Conservation (phyloP, 164 flowering plant genomes). For the Stephania japonica region DNA sequence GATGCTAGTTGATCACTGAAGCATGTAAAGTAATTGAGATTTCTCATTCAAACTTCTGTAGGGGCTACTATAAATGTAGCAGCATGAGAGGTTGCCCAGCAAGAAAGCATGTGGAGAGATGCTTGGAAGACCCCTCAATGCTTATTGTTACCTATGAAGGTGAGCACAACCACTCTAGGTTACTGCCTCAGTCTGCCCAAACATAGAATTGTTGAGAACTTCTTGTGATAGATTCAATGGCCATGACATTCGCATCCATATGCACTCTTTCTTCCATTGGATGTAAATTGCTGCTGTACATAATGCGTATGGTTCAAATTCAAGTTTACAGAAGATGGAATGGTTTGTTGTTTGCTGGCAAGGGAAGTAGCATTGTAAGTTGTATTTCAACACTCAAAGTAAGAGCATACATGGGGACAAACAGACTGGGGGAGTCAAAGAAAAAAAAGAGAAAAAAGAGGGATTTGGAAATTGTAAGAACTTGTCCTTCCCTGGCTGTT, state of each 20-base stretch:
- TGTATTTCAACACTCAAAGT: constrained; percentile 4
- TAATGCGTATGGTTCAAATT: constrained; percentile 26
- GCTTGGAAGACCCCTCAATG: constrained; percentile 85
- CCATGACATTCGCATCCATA: constrained; percentile 3
- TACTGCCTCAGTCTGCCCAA: constrained; percentile 56
- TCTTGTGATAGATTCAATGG: background rate
- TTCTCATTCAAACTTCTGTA: constrained; percentile 27
- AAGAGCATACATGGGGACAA: constrained; percentile 4
- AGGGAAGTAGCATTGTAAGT: constrained; percentile 12
- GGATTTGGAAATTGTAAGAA: constrained; percentile 30
- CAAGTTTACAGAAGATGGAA: constrained; percentile 18
- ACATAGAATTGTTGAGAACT: constrained; percentile 21
- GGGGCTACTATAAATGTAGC: constrained; percentile 96
- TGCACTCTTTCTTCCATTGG: constrained; percentile 14
- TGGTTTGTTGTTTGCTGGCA: constrained; percentile 18
- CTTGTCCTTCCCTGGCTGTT: constrained; percentile 14
- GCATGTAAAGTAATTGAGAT: background rate
- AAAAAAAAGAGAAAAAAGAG: constrained; percentile 12
- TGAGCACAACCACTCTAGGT: constrained; percentile 78
- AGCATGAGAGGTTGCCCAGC: constrained; percentile 96
- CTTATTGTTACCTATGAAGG: constrained; percentile 89
- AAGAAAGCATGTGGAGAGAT: constrained; percentile 92
- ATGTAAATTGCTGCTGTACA: constrained; percentile 40
- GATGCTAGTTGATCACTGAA: background rate
- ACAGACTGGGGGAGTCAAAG: constrained; percentile 3